Evolutionary conservation across 345 rosid species (phyloP), one percentile per base, ranked within the genome.

Genomic region (Salix arbutifolia): DNA sequence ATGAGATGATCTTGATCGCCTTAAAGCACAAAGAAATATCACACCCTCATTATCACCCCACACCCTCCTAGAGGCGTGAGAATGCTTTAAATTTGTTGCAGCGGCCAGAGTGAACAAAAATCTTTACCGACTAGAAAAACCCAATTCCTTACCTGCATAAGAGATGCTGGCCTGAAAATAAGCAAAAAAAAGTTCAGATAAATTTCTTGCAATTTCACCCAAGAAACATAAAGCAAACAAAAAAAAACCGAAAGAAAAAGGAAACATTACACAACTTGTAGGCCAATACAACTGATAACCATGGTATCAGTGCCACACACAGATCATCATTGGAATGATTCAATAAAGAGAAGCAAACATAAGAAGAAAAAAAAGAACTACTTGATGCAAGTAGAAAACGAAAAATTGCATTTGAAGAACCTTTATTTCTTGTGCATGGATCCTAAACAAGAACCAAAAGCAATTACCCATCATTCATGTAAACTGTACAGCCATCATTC

Each of bases 61-160:
- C 98, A 92, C 96, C 94, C 90, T 77, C 90, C 79, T 84, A 50
- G 86, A 94, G 99, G 98, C 92, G 99, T 90, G 94, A 96, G 97
- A 89, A 87, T 80, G 79, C 80, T 85, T 81, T 60, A 80, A 69
- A 76, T 86, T 84, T 80, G 88, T 82, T 83, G 92, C 80, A 87
- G 97, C 92, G 90, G 99, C 99, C 98, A 96, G 99, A 92, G 92
- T 96, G 94, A 89, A 93, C 84, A 81, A 77, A 71, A 80, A 86
- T 78, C 69, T 82, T 74, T 79, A 69, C 73, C 82, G 81, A 87
- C 87, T 81, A 90, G 75, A 82, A 77, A 84, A 91, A 78, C 86
- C 78, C 75, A 85, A 64, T 72, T 48, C 58, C 76, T 76, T 82
- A 52, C 83, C 74, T 69, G 86, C 71, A 85, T 65, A 80, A 62